Evolutionary conservation across 805 yeast species (phyloP).

Genomic region (Saccharomycopsis babjevae): DNA sequence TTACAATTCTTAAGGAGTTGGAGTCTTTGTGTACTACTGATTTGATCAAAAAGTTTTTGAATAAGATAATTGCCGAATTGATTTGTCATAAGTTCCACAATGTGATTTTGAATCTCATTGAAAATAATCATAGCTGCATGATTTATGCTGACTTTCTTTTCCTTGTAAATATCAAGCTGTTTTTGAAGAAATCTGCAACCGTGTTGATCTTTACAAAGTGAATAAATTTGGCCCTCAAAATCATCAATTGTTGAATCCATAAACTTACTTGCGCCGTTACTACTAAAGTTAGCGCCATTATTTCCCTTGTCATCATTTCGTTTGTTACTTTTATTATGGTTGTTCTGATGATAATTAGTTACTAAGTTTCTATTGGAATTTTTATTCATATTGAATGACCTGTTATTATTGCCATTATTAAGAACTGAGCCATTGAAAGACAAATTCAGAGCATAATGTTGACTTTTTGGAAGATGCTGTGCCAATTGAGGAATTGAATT

Average conservation of each 20-base stretch:
- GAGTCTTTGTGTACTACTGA: slow-evolving; percentile 59
- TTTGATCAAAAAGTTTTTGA: slow-evolving; percentile 79
- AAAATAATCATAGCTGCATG: slow-evolving; percentile 63
- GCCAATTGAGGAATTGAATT: not conserved
- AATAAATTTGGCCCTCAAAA: slow-evolving; percentile 61
- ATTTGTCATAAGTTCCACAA: slow-evolving; percentile 83
- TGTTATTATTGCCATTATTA: not conserved
- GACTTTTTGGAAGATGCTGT: not conserved
- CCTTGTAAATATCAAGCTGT: slow-evolving; percentile 53
- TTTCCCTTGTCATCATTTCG: slow-evolving; percentile 37
- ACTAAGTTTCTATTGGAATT: not conserved
- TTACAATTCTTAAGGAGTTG: slow-evolving; percentile 39
- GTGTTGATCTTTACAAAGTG: slow-evolving; percentile 89
- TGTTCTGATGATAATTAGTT: not conserved
- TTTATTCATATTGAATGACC: not conserved
- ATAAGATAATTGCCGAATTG: slow-evolving; percentile 96
- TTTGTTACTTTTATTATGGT: slow-evolving; percentile 2
- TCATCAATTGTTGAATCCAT: slow-evolving; percentile 58
- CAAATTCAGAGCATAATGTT: not conserved
- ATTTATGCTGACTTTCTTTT: slow-evolving; percentile 7
- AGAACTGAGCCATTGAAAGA: not conserved
- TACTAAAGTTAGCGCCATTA: not conserved
- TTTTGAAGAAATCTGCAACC: slow-evolving; percentile 90
- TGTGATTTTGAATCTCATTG: slow-evolving; percentile 65
- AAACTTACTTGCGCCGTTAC: slow-evolving; percentile 43